Base-by-base conservation (phyloP, 2,329 filamentous ascomycete genomes). In the Claviceps sp. region DNA sequence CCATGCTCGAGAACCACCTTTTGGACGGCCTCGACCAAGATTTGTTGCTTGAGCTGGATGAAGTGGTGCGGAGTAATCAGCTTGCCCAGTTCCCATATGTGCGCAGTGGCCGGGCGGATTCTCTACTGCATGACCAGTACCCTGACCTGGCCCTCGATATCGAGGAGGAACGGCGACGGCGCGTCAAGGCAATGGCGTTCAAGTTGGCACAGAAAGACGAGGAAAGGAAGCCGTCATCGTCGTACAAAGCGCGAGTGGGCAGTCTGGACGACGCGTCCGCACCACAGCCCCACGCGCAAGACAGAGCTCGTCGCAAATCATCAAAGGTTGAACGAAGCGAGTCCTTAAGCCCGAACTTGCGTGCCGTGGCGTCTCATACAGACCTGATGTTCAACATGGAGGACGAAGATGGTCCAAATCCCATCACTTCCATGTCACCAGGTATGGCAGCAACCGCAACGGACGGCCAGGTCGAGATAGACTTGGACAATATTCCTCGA, bases 341-440 rank as follows among this genome's bases (percentile, higher is more conserved):
- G 55, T 72, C 75, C 0, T 74, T 78, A 50, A 87, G 81, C 52
- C 88, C 88, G 1, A 73, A 70, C 18, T 71, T 93, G 45, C 82
- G 79, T 51, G 75, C 84, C 1, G 88, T 81, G 60, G 76, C 75
- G 20, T 90, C 85, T 0, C 72, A 76, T 1, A 76, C 75, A 40
- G 90, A 96, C 59, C 75, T 96, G 51, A 95, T 95, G 66, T 96
- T 96, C 62, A 82, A 88, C 57, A 96, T 96, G 89, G 91, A 95
- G 54, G 89, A 94, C 40, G 88, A 89, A 44, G 76, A 75, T 9
- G 57, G 60, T 0, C 60, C 65, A 6, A 59, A 57, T 1, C 52
- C 58, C 7, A 55, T 56, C 26, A 70, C 65, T 48, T 64, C 67
- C 2, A 48, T 51, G 13, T 63, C 62, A 8, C 59, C 61, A 13